Conservation (phyloP, 2,329 filamentous ascomycete species). For the Aureobasidium musti region DNA sequence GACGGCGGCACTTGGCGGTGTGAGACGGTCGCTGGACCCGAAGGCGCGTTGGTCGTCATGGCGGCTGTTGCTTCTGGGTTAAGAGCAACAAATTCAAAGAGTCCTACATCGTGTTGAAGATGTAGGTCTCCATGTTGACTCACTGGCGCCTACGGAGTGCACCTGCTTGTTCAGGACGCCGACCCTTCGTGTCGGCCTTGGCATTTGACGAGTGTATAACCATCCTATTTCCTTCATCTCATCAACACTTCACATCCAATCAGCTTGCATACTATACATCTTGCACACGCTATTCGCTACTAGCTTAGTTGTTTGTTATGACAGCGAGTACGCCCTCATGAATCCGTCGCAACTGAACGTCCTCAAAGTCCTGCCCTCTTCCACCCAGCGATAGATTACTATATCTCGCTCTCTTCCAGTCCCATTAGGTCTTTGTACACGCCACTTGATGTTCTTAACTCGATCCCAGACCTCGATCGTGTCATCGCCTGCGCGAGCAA, state of each 20-base stretch:
- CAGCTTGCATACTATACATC: neutral
- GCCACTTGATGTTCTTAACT: neutral
- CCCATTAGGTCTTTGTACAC: neutral
- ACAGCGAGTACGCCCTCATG: neutral
- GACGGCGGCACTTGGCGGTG: slow-evolving; percentile 8
- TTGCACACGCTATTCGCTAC: neutral
- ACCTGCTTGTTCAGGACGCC: slow-evolving; percentile 26
- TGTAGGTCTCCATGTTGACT: neutral
- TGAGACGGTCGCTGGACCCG: slow-evolving; percentile 1
- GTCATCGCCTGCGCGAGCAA: neutral
- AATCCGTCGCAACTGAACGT: neutral
- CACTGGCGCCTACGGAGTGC: neutral
- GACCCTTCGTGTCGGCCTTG: neutral
- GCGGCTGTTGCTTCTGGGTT: neutral
- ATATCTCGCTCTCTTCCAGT: neutral
- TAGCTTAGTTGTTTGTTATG: neutral
- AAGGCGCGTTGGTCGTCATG: slow-evolving; percentile 23
- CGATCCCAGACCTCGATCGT: slow-evolving; percentile 11
- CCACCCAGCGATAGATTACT: neutral
- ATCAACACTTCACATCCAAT: neutral
- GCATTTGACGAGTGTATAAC: neutral
- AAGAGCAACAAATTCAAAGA: no score
- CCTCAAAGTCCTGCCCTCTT: neutral
- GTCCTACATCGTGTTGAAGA: neutral
- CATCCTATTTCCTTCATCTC: neutral